Evolutionary conservation across 177 flowering plant species (phyloP).

Genomic region (Tripterygium wilfordii): DNA sequence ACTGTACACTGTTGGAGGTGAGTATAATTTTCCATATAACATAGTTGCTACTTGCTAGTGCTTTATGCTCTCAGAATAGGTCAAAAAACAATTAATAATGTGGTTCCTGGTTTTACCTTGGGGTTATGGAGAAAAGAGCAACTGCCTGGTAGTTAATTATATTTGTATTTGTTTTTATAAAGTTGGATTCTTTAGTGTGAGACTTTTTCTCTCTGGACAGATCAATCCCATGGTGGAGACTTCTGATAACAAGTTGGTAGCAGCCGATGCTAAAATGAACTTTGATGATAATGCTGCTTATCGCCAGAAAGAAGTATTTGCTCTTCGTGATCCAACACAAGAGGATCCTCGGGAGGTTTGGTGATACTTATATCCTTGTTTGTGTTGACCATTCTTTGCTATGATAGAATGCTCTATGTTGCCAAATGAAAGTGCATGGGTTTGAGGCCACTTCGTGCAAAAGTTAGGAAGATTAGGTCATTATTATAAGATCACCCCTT

Average conservation of each 20-base stretch:
- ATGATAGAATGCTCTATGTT: too few relatives aligned
- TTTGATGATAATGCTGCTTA: conserved; percentile 98
- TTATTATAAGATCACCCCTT: too few relatives aligned
- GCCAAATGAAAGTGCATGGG: too few relatives aligned
- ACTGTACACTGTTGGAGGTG: conserved; percentile 95
- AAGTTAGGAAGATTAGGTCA: too few relatives aligned
- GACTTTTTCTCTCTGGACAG: conserved; percentile 32
- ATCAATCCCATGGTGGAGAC: conserved; percentile 97
- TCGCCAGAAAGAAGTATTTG: conserved; percentile 88
- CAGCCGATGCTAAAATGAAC: conserved; percentile 98
- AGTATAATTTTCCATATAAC: conserved; percentile 9
- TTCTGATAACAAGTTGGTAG: conserved; percentile 78
- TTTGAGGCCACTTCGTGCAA: too few relatives aligned
- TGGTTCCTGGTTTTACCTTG: too few relatives aligned
- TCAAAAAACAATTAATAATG: too few relatives aligned
- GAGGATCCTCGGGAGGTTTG: conserved; percentile 99
- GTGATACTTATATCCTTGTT: conserved; percentile 1
- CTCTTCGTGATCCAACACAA: conserved; percentile 88
- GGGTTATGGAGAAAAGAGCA: too few relatives aligned
- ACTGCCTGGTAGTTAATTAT: too few relatives aligned
- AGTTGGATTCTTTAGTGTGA: background rate
- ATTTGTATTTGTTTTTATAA: background rate
- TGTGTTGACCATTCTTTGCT: too few relatives aligned
- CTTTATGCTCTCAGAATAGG: too few relatives aligned
- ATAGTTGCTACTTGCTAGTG: background rate